Evolutionary conservation across 75 land plant species (phyloP).

Genomic region (Chamaecyparis obtusa): DNA sequence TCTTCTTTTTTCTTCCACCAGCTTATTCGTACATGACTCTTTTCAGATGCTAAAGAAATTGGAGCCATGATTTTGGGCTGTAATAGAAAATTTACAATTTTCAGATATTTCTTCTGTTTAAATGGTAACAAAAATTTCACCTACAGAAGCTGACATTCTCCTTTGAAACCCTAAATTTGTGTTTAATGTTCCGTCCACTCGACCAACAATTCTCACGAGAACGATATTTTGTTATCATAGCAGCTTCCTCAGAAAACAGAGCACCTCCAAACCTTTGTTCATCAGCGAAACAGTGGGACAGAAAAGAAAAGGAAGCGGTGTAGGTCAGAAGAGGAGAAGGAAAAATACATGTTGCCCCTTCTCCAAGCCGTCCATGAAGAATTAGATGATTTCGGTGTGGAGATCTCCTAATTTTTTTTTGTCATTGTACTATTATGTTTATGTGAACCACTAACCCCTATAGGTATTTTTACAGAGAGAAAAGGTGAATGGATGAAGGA

Average conservation of each 20-base stretch:
- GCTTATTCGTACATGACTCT: too few relatives aligned
- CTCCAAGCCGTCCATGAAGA: constrained; percentile 5
- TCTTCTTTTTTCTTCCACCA: too few relatives aligned
- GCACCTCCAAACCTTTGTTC: not conserved
- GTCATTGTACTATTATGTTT: not conserved
- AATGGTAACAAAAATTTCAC: too few relatives aligned
- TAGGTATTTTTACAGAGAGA: not conserved
- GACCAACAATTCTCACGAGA: not conserved
- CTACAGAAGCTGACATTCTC: too few relatives aligned
- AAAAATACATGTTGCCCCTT: not conserved
- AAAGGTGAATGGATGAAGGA: constrained; percentile 14
- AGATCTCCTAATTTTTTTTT: not conserved
- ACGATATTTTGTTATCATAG: not conserved
- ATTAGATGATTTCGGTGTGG: not conserved
- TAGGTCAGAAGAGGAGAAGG: not conserved
- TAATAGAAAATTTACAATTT: too few relatives aligned
- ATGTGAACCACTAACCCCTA: not conserved
- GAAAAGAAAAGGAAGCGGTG: not conserved
- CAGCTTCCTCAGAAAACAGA: constrained; percentile 13
- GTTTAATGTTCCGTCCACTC: too few relatives aligned
- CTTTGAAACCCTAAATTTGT: too few relatives aligned
- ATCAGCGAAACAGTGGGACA: not conserved
- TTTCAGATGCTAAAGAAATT: too few relatives aligned
- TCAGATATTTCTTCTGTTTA: too few relatives aligned
- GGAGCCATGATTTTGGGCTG: too few relatives aligned